Conservation (phyloP, 805 yeast species). For the Barnettozyma wickerhamii region DNA sequence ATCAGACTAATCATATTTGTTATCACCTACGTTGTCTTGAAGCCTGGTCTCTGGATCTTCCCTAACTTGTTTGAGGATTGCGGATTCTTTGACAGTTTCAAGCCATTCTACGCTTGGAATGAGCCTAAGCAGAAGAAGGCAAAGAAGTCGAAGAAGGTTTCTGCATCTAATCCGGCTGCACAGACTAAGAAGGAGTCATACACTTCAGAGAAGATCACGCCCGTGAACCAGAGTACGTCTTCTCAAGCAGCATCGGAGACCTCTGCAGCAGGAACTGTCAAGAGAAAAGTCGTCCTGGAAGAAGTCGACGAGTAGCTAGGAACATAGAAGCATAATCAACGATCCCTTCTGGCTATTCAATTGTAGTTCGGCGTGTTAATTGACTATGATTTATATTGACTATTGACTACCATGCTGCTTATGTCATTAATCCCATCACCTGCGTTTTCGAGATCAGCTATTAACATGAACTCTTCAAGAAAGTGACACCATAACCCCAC, state of each 20-base stretch:
- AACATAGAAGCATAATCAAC: too few species aligned
- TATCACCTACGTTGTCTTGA: conserved; percentile 50
- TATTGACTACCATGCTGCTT: too few species aligned
- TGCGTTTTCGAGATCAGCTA: too few species aligned
- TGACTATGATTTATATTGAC: too few species aligned
- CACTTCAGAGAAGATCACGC: neutral
- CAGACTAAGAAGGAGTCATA: conserved; percentile 1
- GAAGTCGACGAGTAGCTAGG: conserved; percentile 24
- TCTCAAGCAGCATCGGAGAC: conserved; percentile 5
- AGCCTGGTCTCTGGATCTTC: conserved; percentile 90
- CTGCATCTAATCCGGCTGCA: conserved; percentile 2
- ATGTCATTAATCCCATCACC: too few species aligned
- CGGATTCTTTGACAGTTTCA: conserved; percentile 88
- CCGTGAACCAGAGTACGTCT: neutral
- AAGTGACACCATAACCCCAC: neutral
- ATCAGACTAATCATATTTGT: conserved; percentile 68
- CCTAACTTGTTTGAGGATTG: conserved; percentile 96
- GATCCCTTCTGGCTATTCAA: neutral
- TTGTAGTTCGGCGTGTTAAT: too few species aligned
- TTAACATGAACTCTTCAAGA: too few species aligned
- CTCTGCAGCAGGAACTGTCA: conserved; percentile 4
- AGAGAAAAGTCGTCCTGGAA: conserved; percentile 28
- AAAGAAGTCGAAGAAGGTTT: conserved; percentile 20
- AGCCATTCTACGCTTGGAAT: conserved; percentile 64
- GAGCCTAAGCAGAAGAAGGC: conserved; percentile 26